phyloP scores from a whole-genome alignment of 495 filamentous ascomycete species.

The Daldinia grandis region DNA sequence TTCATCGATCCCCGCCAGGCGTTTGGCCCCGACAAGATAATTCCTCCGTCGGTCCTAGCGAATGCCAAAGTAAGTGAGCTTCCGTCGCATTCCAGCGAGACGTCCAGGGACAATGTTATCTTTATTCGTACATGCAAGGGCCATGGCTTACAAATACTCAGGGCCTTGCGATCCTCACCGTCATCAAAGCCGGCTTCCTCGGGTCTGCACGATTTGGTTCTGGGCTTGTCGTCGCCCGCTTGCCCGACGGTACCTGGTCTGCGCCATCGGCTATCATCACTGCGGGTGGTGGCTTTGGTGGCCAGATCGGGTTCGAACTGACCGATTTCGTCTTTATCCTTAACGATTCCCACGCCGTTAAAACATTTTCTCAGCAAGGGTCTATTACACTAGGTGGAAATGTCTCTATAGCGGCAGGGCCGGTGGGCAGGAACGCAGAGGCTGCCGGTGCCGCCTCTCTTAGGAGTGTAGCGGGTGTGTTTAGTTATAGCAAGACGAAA shows the following conservation, averaged over 20 bases:
- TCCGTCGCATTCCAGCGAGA: conserved; percentile 3
- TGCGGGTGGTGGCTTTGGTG: conserved; percentile 91
- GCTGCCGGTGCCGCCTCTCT: conserved; percentile 93
- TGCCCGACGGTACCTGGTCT: conserved; percentile 92
- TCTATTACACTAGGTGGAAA: conserved; percentile 94
- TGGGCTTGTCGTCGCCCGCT: conserved; percentile 90
- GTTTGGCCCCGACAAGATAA: conserved; percentile 97
- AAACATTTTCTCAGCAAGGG: conserved; percentile 92
- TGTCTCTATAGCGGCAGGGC: conserved; percentile 93
- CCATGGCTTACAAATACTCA: conserved; percentile 47
- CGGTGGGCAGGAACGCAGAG: conserved; percentile 93
- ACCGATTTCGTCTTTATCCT: conserved; percentile 99
- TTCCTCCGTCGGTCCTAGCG: conserved; percentile 88
- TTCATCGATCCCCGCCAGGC: conserved; percentile 95
- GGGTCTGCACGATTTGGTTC: conserved; percentile 92
- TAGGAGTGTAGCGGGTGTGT: conserved; percentile 88
- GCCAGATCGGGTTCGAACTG: conserved; percentile 96
- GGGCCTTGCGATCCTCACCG: conserved; percentile 94
- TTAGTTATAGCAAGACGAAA: conserved; percentile 97
- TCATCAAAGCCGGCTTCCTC: conserved; percentile 95
- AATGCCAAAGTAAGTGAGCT: conserved; percentile 79
- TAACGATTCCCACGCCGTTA: conserved; percentile 90
- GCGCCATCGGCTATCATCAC: conserved; percentile 92
- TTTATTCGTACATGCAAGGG: conserved; percentile 5
- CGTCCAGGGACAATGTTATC: background rate